These are phyloP conservation scores for Leccinum fuscescens DNA, from an alignment of 1,284 basidiomycete genomes.

Conservation along the genomic window DNA sequence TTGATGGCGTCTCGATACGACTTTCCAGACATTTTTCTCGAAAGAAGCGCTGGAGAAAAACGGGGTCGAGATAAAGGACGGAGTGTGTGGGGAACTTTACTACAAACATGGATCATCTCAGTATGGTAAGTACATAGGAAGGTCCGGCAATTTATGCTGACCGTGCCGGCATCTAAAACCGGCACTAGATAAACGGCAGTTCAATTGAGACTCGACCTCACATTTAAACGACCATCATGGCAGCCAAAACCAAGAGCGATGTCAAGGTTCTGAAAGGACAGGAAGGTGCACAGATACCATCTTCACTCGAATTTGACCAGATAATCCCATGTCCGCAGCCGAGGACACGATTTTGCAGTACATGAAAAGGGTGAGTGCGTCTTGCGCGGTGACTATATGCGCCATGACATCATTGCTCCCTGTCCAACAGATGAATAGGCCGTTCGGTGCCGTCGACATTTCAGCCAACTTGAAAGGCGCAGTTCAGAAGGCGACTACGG, in stretches of 20 bases:
- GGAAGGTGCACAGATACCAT: constrained; percentile 45
- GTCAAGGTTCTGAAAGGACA: constrained; percentile 66
- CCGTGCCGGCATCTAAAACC: background rate
- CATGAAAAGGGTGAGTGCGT: constrained; percentile 54
- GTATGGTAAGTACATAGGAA: background rate
- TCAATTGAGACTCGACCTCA: background rate
- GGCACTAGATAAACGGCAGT: background rate
- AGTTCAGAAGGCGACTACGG: constrained; percentile 76
- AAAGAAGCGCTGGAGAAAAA: constrained; percentile 11
- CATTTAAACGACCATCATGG: constrained; percentile 34
- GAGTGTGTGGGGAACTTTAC: constrained; percentile 14
- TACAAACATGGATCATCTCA: constrained; percentile 9
- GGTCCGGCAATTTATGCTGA: constrained; percentile 5
- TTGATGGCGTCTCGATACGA: constrained; percentile 83
- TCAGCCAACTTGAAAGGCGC: constrained; percentile 84
- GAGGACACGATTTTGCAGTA: constrained; percentile 75
- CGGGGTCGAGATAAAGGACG: constrained; percentile 11
- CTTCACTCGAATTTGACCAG: background rate
- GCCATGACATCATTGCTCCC: background rate
- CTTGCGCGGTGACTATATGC: constrained; percentile 1
- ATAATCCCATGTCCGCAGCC: constrained; percentile 38
- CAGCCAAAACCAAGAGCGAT: constrained; percentile 48
- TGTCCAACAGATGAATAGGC: constrained; percentile 63
- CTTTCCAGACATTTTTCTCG: constrained; percentile 43
- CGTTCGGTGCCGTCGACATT: constrained; percentile 80